phyloP scores from a whole-genome alignment of 352 stramenopile species.

The Globisporangium yorkense region DNA sequence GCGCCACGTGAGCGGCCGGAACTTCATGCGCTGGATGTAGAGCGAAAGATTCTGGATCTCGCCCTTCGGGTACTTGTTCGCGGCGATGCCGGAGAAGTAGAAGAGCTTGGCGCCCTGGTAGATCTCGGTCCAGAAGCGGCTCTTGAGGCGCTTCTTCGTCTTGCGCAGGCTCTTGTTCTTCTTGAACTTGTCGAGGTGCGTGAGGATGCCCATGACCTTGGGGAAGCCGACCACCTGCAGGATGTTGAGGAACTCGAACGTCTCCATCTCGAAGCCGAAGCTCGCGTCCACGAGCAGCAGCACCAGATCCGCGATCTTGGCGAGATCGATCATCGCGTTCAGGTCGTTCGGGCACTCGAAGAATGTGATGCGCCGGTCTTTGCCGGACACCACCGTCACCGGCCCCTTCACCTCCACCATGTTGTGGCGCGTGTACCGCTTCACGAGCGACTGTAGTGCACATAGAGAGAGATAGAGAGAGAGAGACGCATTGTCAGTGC shows the following conservation, averaged over 20 bases:
- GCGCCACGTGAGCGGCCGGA: constrained; percentile 96
- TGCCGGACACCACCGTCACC: constrained; percentile 97
- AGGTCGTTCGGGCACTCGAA: constrained; percentile 98
- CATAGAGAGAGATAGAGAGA: constrained; percentile 7
- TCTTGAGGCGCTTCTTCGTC: constrained; percentile 98
- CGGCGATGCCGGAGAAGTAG: constrained; percentile 96
- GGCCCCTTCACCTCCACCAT: constrained; percentile 96
- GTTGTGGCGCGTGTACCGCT: constrained; percentile 99
- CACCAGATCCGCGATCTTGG: constrained; percentile 99
- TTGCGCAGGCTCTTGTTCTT: constrained; percentile 97
- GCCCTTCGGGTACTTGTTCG: constrained; percentile 99
- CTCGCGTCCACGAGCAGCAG: constrained; percentile 99
- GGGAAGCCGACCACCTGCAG: constrained; percentile 92
- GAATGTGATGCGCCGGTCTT: constrained; percentile 97
- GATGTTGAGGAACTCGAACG: constrained; percentile 99
- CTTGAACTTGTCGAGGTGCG: constrained; percentile 97
- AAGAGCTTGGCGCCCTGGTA: constrained; percentile 95
- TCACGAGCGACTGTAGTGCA: constrained; percentile 90
- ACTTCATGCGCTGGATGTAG: constrained; percentile 98
- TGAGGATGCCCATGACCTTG: constrained; percentile 98
- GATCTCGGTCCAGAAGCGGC: constrained; percentile 99
- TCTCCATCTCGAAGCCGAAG: constrained; percentile 99
- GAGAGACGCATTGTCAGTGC: not conserved
- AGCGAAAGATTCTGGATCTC: constrained; percentile 98
- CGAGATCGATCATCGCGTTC: constrained; percentile 93